phyloP scores from a whole-genome alignment of 1,284 basidiomycete species.

The Entoloma clypeatum region DNA sequence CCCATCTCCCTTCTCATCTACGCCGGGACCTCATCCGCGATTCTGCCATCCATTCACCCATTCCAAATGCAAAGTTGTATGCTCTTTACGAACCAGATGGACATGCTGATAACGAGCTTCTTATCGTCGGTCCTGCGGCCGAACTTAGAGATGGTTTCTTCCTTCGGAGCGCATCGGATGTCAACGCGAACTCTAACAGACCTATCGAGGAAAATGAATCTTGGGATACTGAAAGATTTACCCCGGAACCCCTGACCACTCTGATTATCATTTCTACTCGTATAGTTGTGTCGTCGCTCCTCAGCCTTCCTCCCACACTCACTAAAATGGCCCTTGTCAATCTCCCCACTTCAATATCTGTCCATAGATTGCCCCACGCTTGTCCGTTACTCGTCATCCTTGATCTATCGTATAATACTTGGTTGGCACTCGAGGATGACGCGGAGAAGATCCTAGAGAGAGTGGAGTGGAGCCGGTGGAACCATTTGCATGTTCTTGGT shows the following conservation, averaged over 20 bases:
- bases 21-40: constrained; percentile 53
- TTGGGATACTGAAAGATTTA: constrained; percentile 34
- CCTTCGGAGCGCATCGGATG: constrained; percentile 13
- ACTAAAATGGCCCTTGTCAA: constrained; percentile 55
- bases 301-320: constrained; percentile 54
- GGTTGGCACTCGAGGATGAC: constrained; percentile 42
- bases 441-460: constrained; percentile 40
- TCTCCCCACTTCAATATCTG: constrained; percentile 45
- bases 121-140: constrained; percentile 55
- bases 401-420: constrained; percentile 65
- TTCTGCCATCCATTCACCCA: constrained; percentile 51
- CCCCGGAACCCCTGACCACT: constrained; percentile 34
- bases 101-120: constrained; percentile 56
- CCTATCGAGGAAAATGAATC: constrained; percentile 1
- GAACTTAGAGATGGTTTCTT: constrained; percentile 42
- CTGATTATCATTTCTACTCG: constrained; percentile 37
- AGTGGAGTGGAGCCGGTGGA: constrained; percentile 54
- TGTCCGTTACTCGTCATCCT: constrained; percentile 61
- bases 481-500: constrained; percentile 47
- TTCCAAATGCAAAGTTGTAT: constrained; percentile 45
- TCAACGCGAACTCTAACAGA: neutral
- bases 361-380: constrained; percentile 53
- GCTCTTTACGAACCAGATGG: constrained; percentile 44
- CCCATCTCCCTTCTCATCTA: constrained; percentile 53
- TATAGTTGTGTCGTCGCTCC: constrained; percentile 36